Base-by-base conservation (phyloP, 352 stramenopile species). In the Phytophthora fragariaefolia region DNA sequence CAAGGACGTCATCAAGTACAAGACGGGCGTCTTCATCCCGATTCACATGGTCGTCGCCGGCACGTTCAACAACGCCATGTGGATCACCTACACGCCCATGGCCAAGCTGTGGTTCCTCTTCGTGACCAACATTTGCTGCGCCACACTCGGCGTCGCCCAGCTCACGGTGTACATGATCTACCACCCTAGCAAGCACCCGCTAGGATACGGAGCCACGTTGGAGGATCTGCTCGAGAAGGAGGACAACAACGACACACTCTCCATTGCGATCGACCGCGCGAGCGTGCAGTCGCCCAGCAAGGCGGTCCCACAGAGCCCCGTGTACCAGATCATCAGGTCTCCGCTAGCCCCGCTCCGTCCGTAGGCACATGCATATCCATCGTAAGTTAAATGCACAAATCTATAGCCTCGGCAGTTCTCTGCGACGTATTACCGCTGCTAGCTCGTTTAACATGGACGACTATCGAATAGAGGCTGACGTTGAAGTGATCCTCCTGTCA, bases 21-120 rank as follows among this genome's bases (percentile, higher is more conserved):
- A 76, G 38, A 83, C 75, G 9, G 77, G 77, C 0, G 69, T 80
- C 30, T 80, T 82, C 66, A 73, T 90, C 34, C 71, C 77, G 15
- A 80, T 88, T 42, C 69, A 86, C 66, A 82, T 90, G 72, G 71
- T 90, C 17, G 52, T 68, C 45, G 77, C 75, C 10, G 79, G 77
- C 43, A 80, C 73, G 20, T 71, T 79, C 65, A 90, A 85, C 70
- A 88, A 87, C 66, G 49, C 67, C 15, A 71, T 84, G 55, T 88
- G 81, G 79, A 74, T 87, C 66, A 71, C 60, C 18, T 87, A 87
- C 75, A 74, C 66, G 17, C 51, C 57, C 4, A 66, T 89, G 48
- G 62, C 69, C 20, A 40, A 50, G 1, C 55, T 85, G 24, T 83
- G 71, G 79, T 82, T 90, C 57, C 71, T 90, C 48, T 83, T 90